Evolutionary conservation across 2,329 filamentous ascomycete genomes (phyloP).

Genomic region (Colletotrichum tofieldiae): DNA sequence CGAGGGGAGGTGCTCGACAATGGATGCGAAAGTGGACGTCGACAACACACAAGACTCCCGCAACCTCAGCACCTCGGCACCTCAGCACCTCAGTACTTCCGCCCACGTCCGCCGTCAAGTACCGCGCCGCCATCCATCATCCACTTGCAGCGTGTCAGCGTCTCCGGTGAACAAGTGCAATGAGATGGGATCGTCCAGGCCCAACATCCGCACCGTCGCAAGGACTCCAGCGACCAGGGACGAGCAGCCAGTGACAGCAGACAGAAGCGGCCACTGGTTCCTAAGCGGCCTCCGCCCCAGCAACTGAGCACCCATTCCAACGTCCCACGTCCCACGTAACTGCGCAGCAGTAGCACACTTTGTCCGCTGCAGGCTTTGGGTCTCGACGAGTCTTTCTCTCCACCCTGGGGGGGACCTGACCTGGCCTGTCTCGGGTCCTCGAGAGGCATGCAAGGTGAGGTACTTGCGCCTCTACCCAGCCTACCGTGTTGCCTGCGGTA

Average conservation of each 20-base stretch:
- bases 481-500: not conserved
- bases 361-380: constrained; percentile 30
- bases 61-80: not conserved
- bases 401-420: constrained; percentile 15
- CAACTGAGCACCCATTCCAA: not conserved
- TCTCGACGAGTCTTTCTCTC: constrained; percentile 37
- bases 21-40: not conserved
- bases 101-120: not conserved
- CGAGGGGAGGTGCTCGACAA: no score
- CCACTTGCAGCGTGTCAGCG: constrained; percentile 5
- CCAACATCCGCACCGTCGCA: not conserved
- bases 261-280: not conserved
- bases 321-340: constrained; percentile 39
- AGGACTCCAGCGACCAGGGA: constrained; percentile 7
- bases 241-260: constrained; percentile 17
- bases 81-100: not conserved
- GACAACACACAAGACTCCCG: not conserved
- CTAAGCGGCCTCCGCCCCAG: constrained; percentile 1
- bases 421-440: constrained; percentile 21
- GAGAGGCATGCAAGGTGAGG: not conserved
- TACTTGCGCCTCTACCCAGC: not conserved
- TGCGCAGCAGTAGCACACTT: constrained; percentile 35
- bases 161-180: not conserved
- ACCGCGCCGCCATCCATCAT: not conserved
- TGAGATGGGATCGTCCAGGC: not conserved